phyloP scores from a whole-genome alignment of 108 stramenopile genomes.

The Skeletonema marinoi region DNA sequence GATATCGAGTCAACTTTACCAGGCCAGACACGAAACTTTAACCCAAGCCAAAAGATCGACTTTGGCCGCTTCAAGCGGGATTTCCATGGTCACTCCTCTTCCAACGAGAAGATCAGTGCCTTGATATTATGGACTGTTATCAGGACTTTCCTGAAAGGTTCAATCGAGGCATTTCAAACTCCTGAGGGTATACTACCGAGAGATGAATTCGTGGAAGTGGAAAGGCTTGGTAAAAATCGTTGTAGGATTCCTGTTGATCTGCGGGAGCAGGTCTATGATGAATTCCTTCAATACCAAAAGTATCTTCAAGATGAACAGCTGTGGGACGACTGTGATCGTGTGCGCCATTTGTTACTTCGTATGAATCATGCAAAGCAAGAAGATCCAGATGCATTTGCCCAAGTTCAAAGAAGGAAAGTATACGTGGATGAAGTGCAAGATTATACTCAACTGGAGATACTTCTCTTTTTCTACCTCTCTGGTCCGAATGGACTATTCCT shows the following conservation, averaged over 20 bases:
- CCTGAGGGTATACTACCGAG: constrained; percentile 7
- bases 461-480: constrained; percentile 48
- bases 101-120: constrained; percentile 26
- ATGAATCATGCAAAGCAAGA: background rate
- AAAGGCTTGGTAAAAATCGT: constrained; percentile 38
- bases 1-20: background rate
- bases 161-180: constrained; percentile 41
- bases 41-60: constrained; percentile 6
- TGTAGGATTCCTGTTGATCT: constrained; percentile 48
- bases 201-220: constrained; percentile 29
- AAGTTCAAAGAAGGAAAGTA: background rate
- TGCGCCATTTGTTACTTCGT: constrained; percentile 3
- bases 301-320: constrained; percentile 21
- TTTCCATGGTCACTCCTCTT: background rate
- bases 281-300: constrained; percentile 48
- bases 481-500: constrained; percentile 38
- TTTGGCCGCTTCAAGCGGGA: background rate
- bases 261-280: constrained; percentile 31
- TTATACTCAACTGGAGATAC: constrained; percentile 57
- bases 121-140: constrained; percentile 56
- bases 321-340: constrained; percentile 66
- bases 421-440: constrained; percentile 51
- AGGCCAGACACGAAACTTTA: background rate
- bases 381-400: background rate
- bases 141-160: constrained; percentile 55